Evolutionary conservation across 257 asterid genomes (phyloP).

Genomic region (Jacaranda copaia): DNA sequence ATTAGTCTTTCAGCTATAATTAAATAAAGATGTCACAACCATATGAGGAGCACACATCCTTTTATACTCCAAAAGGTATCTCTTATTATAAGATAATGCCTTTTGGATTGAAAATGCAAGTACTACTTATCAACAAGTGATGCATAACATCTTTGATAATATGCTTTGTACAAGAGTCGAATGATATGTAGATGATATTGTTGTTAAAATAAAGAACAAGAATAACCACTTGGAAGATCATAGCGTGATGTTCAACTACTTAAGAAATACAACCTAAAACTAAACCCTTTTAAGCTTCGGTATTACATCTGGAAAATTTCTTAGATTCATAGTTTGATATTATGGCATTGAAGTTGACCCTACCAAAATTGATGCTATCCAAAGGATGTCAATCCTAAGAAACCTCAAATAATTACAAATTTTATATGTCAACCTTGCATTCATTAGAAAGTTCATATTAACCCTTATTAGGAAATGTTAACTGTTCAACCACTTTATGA

Average conservation of each 20-base stretch:
- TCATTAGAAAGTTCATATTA: background rate
- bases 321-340: too few species aligned
- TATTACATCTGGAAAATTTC: background rate
- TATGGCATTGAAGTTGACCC: too few species aligned
- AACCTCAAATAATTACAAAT: background rate
- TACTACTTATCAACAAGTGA: too few species aligned
- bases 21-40: background rate
- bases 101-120: too few species aligned
- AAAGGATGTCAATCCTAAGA: background rate
- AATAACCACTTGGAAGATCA: background rate
- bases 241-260: background rate
- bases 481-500: background rate
- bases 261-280: background rate
- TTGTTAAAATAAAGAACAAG: too few species aligned
- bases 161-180: too few species aligned
- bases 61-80: background rate
- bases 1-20: background rate
- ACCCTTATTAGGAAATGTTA: background rate
- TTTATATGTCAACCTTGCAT: background rate
- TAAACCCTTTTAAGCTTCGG: background rate
- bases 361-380: too few species aligned
- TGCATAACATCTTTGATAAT: too few species aligned
- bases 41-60: background rate
- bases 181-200: too few species aligned
- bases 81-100: too few species aligned